Conservation (phyloP, 257 asterid genomes). For the Rehmannia glutinosa region DNA sequence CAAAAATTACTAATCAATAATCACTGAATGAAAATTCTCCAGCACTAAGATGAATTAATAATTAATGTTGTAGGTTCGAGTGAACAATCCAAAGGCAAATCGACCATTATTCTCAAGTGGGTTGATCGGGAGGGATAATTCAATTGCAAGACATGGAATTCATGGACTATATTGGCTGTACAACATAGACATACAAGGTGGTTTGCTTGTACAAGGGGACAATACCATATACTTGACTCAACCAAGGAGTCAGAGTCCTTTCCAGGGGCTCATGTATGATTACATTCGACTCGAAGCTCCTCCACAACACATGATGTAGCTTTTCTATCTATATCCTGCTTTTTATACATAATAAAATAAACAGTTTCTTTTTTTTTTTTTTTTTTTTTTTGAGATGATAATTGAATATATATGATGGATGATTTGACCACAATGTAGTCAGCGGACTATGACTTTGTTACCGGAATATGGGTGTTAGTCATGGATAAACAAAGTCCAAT, state of each 20-base stretch:
- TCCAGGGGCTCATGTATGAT: slow-evolving; percentile 75
- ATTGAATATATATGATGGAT: no score
- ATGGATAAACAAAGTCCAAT: no score
- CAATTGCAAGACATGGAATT: slow-evolving; percentile 81
- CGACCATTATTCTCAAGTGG: slow-evolving; percentile 65
- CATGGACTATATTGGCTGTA: slow-evolving; percentile 70
- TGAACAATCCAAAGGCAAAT: slow-evolving; percentile 40
- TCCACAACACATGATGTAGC: no score
- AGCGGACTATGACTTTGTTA: no score
- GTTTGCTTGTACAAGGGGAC: slow-evolving; percentile 39
- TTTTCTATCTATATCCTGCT: no score
- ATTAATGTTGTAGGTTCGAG: slow-evolving; percentile 70
- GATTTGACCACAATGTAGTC: no score
- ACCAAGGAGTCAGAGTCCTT: slow-evolving; percentile 44
- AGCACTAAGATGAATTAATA: no score
- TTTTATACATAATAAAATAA: no score
- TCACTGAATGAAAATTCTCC: no score
- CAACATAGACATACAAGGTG: slow-evolving; percentile 33
- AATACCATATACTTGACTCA: slow-evolving; percentile 57
- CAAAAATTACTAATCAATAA: not conserved
- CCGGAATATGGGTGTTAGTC: no score
- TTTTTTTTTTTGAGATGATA: no score
- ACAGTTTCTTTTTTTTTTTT: no score
- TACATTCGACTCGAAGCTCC: slow-evolving; percentile 72
- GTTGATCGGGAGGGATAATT: slow-evolving; percentile 63